These are phyloP conservation scores for Epichloe baconii DNA, from an alignment of 2,329 filamentous ascomycete species.

Conservation along the genomic window DNA sequence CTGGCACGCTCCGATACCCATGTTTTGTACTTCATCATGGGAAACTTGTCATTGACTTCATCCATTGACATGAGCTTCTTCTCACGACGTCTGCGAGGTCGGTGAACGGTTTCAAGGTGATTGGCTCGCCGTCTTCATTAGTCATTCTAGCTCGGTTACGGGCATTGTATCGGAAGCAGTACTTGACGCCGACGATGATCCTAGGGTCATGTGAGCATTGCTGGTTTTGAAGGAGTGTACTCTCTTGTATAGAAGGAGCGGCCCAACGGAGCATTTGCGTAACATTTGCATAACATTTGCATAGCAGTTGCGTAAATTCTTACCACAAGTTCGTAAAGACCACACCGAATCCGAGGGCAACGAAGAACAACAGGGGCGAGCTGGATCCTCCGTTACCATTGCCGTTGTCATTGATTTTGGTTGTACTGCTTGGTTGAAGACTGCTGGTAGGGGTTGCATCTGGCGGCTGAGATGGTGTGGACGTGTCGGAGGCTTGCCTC, in stretches of 20 bases:
- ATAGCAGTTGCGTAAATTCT: slow-evolving; percentile 19
- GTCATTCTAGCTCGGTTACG: slow-evolving; percentile 69
- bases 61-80: slow-evolving; percentile 99
- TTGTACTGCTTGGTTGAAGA: slow-evolving; percentile 6
- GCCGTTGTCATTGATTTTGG: slow-evolving; percentile 10
- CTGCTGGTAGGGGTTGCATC: slow-evolving; percentile 6
- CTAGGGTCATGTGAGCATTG: slow-evolving; percentile 33
- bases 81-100: slow-evolving; percentile 76
- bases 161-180: slow-evolving; percentile 97
- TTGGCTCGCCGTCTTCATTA: slow-evolving; percentile 74
- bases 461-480: slow-evolving; percentile 6
- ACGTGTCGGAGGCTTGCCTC: slow-evolving; percentile 16
- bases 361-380: slow-evolving; percentile 58
- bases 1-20: slow-evolving; percentile 79
- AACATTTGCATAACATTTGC: not conserved
- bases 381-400: slow-evolving; percentile 19
- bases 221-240: not conserved
- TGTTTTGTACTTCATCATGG: slow-evolving; percentile 88
- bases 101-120: slow-evolving; percentile 75
- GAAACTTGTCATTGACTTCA: slow-evolving; percentile 95
- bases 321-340: slow-evolving; percentile 99
- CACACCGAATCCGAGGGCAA: slow-evolving; percentile 90
- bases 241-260: not conserved
- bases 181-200: slow-evolving; percentile 99
- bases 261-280: not conserved